Base-by-base conservation (phyloP, 257 asterid species). In the Marsdenia floribunda region DNA sequence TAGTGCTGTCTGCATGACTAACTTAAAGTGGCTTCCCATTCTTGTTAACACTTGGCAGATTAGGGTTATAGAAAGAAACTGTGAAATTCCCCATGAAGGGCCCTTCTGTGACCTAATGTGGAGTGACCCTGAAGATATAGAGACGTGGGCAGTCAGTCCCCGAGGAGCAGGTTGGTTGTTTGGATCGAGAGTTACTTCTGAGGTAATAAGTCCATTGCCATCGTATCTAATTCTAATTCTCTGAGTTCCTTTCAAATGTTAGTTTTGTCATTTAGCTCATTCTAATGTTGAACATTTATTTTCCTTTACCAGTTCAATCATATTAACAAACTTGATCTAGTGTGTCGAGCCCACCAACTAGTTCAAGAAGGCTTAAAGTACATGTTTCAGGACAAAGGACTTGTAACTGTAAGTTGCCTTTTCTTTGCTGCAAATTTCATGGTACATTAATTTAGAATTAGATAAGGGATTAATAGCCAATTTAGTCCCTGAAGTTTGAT, bases 151-250 rank as follows among this genome's bases (percentile, higher is more conserved):
- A 40, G 99, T 95, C 50, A 95, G 99, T 82, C 99, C 99, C 35
- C 90, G 99, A 75, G 99, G 99, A 77, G 99, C 99, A 73, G 99
- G 99, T 73, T 95, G 99, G 99, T 96, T 95, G 70, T 95, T 92
- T 85, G 98, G 99, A 38, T 95, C 99, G 72, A 85, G 98, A 84
- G 99, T 94, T 67, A 95, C 99, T 67, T 73, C 97, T 79, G 99
- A 95, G 96, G 99, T 89, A 77, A 82, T 52, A 37, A 49, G 21
- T 44, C 29, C 71, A 74, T 44, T 13, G 19, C 19, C 49, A 52
- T 65, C 10, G 3, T 6, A 37, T 7, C 70, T 18, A 65, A 35
- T 65, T 6, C 49, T 65, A 65, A 19, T 37, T 37, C 33, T 57
- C 14, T 57, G 33, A 5, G 60, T 54, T 54, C 24, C 22, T 57